phyloP scores from a whole-genome alignment of 768 basidiomycete genomes.

The Xanthoconium purpureum region DNA sequence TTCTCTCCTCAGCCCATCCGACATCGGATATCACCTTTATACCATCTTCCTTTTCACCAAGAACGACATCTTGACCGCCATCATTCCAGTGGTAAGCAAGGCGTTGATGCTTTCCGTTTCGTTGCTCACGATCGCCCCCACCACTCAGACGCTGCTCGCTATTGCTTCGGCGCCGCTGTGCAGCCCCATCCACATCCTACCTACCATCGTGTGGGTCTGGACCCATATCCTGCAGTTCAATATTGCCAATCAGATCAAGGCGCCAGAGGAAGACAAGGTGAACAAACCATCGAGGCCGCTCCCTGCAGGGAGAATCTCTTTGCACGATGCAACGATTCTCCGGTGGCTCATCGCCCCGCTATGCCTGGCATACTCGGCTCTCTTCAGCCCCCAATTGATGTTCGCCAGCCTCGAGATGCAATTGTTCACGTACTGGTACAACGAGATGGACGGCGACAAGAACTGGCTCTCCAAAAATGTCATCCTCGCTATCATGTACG shows the following conservation, averaged over 20 bases:
- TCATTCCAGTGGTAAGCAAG: conserved; percentile 43
- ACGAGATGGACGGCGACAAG: conserved; percentile 37
- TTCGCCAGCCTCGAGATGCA: conserved; percentile 36
- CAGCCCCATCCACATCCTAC: conserved; percentile 17
- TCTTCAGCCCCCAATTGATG: conserved; percentile 32
- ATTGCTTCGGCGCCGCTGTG: conserved; percentile 33
- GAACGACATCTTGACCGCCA: conserved; percentile 44
- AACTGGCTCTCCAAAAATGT: conserved; percentile 40
- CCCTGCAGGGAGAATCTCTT: conserved; percentile 41
- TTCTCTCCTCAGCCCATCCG: background rate
- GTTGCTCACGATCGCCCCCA: background rate
- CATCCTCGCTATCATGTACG: conserved; percentile 38
- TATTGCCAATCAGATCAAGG: conserved; percentile 43
- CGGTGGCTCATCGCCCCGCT: conserved; percentile 37
- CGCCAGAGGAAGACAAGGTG: conserved; percentile 40
- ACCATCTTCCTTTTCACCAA: conserved; percentile 41
- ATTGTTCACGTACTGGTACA: conserved; percentile 35
- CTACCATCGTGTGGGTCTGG: conserved; percentile 43
- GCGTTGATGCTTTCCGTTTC: background rate
- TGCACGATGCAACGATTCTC: conserved; percentile 33
- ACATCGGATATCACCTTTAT: conserved; percentile 21
- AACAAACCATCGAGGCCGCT: conserved; percentile 47
- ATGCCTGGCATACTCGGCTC: conserved; percentile 35
- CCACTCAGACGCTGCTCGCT: conserved; percentile 34
- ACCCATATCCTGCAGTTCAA: conserved; percentile 44